Conservation (phyloP, 768 basidiomycete species). For the Glaciozyma martinii region DNA sequence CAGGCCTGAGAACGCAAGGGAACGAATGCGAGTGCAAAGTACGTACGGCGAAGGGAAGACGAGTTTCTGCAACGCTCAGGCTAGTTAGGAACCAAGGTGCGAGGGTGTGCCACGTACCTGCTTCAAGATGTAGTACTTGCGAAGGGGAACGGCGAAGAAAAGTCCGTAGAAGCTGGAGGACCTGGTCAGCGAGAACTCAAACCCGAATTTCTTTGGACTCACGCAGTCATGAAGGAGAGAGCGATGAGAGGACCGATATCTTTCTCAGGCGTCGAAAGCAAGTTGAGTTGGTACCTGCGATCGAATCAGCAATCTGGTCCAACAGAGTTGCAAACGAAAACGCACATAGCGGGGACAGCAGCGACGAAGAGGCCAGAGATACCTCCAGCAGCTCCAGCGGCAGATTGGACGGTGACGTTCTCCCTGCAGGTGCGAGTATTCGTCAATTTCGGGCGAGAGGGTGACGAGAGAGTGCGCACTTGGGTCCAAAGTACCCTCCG, state of each 20-base stretch:
- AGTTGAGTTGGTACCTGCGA: background rate
- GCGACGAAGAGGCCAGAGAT: slow-evolving; percentile 11
- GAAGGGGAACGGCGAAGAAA: slow-evolving; percentile 58
- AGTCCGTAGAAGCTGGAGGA: slow-evolving; percentile 13
- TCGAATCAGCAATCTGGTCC: too few relatives aligned
- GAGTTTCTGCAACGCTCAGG: too few relatives aligned
- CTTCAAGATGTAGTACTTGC: slow-evolving; percentile 55
- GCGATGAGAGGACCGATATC: background rate
- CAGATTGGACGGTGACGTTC: slow-evolving; percentile 56
- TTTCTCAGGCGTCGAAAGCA: background rate
- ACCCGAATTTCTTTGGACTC: background rate
- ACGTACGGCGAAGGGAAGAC: slow-evolving; percentile 54
- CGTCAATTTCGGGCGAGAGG: too few relatives aligned
- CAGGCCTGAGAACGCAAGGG: background rate
- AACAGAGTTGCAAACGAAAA: too few relatives aligned
- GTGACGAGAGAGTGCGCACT: slow-evolving; percentile 31
- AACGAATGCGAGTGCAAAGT: background rate
- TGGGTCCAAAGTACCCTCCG: slow-evolving; percentile 52
- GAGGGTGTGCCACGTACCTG: too few relatives aligned
- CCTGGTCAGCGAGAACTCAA: slow-evolving; percentile 11
- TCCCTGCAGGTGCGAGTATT: slow-evolving; percentile 40
- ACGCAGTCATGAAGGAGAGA: background rate
- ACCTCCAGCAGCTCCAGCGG: slow-evolving; percentile 46
- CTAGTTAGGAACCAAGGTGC: too few relatives aligned
- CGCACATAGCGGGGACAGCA: background rate